Evolutionary conservation across 257 asterid genomes (phyloP).

Genomic region (Solanum chiquidenum): DNA sequence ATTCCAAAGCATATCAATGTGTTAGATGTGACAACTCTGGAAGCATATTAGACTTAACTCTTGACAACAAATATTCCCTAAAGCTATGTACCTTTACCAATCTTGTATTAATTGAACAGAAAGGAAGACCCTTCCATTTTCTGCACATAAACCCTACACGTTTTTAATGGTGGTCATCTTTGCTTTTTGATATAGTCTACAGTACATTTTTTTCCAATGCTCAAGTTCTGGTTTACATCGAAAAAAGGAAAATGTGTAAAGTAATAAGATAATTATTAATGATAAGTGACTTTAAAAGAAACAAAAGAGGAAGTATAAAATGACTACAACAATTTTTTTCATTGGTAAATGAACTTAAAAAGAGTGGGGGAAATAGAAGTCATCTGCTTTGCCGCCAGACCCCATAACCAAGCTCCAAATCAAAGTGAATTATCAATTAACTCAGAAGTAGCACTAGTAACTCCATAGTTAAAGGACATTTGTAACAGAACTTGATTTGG

Average conservation of each 20-base stretch:
- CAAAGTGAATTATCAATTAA: not conserved
- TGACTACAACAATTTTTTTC: not conserved
- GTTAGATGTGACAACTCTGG: not conserved
- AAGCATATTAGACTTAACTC: not conserved
- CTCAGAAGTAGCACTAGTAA: not conserved
- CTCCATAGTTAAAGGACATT: not conserved
- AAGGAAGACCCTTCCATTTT: not conserved
- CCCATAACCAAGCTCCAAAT: not conserved
- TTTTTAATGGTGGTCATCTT: not conserved
- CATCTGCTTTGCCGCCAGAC: not conserved
- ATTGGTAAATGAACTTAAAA: not conserved
- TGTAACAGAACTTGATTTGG: not conserved
- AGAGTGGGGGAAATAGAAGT: not conserved
- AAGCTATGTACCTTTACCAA: not conserved
- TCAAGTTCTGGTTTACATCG: not conserved
- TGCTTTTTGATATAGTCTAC: not conserved
- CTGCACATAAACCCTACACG: not conserved
- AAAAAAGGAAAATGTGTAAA: not conserved
- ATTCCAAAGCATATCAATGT: not conserved
- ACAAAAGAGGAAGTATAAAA: not conserved
- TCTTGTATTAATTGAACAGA: not conserved
- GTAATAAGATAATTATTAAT: not conserved
- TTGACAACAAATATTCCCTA: not conserved
- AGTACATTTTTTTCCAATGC: not conserved
- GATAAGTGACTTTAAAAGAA: not conserved